Conservation (phyloP, 108 stramenopile genomes). For the Discostella pseudostelligera region DNA sequence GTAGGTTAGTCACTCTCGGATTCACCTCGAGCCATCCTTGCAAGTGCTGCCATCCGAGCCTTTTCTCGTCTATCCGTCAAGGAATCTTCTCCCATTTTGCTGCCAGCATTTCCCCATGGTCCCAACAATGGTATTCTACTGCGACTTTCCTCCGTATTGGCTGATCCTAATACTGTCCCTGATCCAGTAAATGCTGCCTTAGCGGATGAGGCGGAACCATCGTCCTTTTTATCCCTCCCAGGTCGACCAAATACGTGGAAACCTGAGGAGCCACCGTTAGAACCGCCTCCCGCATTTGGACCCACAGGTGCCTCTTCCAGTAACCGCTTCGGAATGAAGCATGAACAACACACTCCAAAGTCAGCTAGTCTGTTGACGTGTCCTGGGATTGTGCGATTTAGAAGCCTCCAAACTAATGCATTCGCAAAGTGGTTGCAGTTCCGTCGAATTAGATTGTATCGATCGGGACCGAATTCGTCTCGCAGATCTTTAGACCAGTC, state of each 20-base stretch:
- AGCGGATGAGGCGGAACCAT: slow-evolving; percentile 23
- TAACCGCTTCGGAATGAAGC: slow-evolving; percentile 76
- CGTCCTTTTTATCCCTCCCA: slow-evolving; percentile 41
- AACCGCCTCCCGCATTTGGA: slow-evolving; percentile 36
- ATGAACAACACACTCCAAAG: slow-evolving; percentile 77
- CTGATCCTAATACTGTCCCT: slow-evolving; percentile 52
- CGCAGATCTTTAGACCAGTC: slow-evolving; percentile 40
- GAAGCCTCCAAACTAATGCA: slow-evolving; percentile 74
- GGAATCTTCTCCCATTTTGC: slow-evolving; percentile 42
- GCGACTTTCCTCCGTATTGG: slow-evolving; percentile 15
- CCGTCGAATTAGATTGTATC: slow-evolving; percentile 71
- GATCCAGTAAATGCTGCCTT: slow-evolving; percentile 50
- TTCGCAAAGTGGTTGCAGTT: slow-evolving; percentile 96
- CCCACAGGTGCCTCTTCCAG: slow-evolving; percentile 83
- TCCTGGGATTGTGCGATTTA: slow-evolving; percentile 63
- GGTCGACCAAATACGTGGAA: slow-evolving; percentile 48
- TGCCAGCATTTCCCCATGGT: slow-evolving; percentile 25
- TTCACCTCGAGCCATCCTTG: slow-evolving; percentile 49
- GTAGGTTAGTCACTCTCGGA: slow-evolving; percentile 36
- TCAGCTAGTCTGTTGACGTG: slow-evolving; percentile 88
- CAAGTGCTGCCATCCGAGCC: slow-evolving; percentile 78
- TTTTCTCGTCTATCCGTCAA: slow-evolving; percentile 81
- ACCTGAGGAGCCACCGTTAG: slow-evolving; percentile 19
- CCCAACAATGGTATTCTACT: slow-evolving; percentile 36
- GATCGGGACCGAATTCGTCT: slow-evolving; percentile 63